phyloP scores from a whole-genome alignment of 495 filamentous ascomycete genomes.

The Hypoxylon fragiforme region DNA sequence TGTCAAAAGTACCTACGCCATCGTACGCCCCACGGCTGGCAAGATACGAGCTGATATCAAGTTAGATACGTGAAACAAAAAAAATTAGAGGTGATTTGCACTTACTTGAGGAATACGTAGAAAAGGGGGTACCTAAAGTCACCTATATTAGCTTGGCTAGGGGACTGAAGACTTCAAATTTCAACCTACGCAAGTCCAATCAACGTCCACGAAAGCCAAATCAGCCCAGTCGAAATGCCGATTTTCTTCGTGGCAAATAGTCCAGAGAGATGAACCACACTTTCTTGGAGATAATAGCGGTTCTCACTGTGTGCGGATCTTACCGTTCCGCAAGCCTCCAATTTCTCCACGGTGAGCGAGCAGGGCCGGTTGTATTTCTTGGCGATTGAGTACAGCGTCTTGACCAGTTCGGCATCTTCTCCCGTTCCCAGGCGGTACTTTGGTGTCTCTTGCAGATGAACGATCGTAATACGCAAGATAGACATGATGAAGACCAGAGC shows the following conservation, averaged over 20 bases:
- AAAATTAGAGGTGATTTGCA: neutral
- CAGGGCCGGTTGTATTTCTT: slow-evolving; percentile 64
- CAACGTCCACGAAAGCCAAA: slow-evolving; percentile 72
- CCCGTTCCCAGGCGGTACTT: slow-evolving; percentile 71
- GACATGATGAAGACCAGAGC: slow-evolving; percentile 69
- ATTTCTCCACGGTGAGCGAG: slow-evolving; percentile 62
- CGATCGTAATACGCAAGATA: slow-evolving; percentile 66
- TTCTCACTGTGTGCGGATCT: slow-evolving; percentile 43
- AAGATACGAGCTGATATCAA: slow-evolving; percentile 43
- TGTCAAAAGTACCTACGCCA: slow-evolving; percentile 52
- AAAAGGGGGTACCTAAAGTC: slow-evolving; percentile 61
- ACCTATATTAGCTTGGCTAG: slow-evolving; percentile 18
- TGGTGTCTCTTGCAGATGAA: slow-evolving; percentile 70
- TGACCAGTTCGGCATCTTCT: slow-evolving; percentile 63
- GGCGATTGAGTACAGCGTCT: slow-evolving; percentile 63
- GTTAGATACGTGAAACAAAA: slow-evolving; percentile 37
- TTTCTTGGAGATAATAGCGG: slow-evolving; percentile 54
- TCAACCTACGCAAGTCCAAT: slow-evolving; percentile 60
- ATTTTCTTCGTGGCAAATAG: slow-evolving; percentile 66
- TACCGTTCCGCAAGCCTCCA: slow-evolving; percentile 56
- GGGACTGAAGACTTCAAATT: neutral
- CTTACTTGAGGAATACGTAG: slow-evolving; percentile 65
- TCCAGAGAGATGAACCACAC: slow-evolving; percentile 60
- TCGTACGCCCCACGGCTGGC: slow-evolving; percentile 40
- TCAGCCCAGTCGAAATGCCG: slow-evolving; percentile 61